Base-by-base conservation (phyloP, 192 early-diverging fungal genomes). In the Umbelopsis vinacea region DNA sequence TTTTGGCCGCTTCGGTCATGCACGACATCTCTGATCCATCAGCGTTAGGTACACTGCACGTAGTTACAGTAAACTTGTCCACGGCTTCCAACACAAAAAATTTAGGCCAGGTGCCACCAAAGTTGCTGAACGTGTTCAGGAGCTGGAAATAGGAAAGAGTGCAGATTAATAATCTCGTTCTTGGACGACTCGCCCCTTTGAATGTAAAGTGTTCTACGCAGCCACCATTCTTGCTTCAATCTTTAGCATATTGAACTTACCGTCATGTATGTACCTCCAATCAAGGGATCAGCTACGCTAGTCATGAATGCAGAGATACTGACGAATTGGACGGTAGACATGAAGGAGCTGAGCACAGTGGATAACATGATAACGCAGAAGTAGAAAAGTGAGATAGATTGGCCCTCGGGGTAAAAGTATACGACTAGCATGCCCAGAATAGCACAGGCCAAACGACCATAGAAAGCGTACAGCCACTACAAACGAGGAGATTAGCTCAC, bases 101-200 rank as follows among this genome's bases (percentile, higher is more conserved):
- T 26, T 92, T 88, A 0, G 96, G 94, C 97, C 95, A 98, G 7
- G 96, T 99, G 33, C 97, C 97, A 52, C 96, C 97, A 78, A 99
- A 92, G 80, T 99, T 99, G 74, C 90, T 93, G 67, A 98, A 79
- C 2, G 97, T 99, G 76, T 97, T 97, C 46, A 98, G 84, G 67
- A 95, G 85, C 73, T 88, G 73, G n/a, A 46, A 66, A 70, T 15
- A 63, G 33, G 6, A 52, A 53, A 46, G 68, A 63, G 4, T 0
- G n/a, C 7, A 33, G 4, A 9, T 52, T n/a, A 52, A 38, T 12
- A 70, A 7, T 43, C 40, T 43, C 40, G 11, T 43, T 7, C 38
- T 6, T 40, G 38, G 38, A 40, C 38, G 38, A 40, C 38, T 40
- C 3, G 38, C 38, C 4, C 38, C n/a, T n/a, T n/a, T n/a, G n/a